Percentiles rank a stretch among this genome's conserved stretches.
Conservation (phyloP, 805 yeast genomes). For the Wickerhamiella domercqiae region DNA sequence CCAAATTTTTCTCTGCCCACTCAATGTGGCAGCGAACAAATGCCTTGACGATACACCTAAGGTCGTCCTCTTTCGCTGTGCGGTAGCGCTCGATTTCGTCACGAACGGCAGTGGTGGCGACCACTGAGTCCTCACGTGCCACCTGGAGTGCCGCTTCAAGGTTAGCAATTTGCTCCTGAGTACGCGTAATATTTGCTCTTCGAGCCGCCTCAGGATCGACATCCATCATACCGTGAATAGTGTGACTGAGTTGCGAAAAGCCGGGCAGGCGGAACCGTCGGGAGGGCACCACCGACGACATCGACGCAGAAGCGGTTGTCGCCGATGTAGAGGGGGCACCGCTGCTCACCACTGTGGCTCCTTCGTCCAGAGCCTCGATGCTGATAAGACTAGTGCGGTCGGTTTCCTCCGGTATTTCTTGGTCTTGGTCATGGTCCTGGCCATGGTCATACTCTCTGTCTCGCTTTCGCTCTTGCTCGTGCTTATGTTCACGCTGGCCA, state of each 20-base stretch:
- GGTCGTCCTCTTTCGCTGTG: constrained; percentile 33
- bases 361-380: constrained; percentile 1
- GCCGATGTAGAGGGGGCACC: constrained; percentile 2
- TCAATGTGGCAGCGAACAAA: constrained; percentile 42
- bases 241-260: constrained; percentile 34
- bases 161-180: constrained; percentile 31
- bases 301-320: constrained; percentile 3
- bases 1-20: constrained; percentile 55
- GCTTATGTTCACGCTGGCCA: neutral
- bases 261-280: constrained; percentile 38
- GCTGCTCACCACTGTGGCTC: neutral
- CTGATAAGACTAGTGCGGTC: constrained; percentile 1
- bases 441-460: neutral
- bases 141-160: constrained; percentile 37
- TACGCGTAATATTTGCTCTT: constrained; percentile 33
- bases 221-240: constrained; percentile 47
- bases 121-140: constrained; percentile 37
- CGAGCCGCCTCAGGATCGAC: constrained; percentile 52
- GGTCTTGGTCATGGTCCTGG: neutral
- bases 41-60: constrained; percentile 35
- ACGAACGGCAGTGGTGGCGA: constrained; percentile 32
- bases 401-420: neutral
- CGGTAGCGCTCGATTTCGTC: constrained; percentile 33
- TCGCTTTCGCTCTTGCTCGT: neutral
- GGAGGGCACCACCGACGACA: too few species aligned